phyloP scores from a whole-genome alignment of 345 rosid genomes.

The Citropsis articulata region DNA sequence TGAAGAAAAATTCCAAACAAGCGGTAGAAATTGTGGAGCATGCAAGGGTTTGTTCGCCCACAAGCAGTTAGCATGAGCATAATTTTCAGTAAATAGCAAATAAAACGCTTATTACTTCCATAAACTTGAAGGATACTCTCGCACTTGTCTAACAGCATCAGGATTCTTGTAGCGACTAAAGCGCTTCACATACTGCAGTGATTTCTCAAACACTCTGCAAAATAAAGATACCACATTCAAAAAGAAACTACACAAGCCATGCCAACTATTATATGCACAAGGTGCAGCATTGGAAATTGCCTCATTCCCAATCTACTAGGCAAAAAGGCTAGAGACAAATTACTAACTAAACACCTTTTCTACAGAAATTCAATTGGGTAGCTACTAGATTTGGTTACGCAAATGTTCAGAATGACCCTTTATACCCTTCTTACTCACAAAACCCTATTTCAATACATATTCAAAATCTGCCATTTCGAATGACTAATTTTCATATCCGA shows the following conservation, averaged over 20 bases:
- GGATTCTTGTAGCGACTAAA: slow-evolving; percentile 98
- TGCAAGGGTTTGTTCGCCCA: background rate
- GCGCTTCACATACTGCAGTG: slow-evolving; percentile 95
- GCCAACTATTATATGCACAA: background rate
- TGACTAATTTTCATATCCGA: background rate
- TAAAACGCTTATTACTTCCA: background rate
- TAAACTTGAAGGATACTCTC: slow-evolving; percentile 77
- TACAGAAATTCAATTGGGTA: background rate
- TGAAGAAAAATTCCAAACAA: background rate
- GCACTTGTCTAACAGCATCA: slow-evolving; percentile 96
- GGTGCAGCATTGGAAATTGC: no score
- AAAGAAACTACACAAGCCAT: background rate
- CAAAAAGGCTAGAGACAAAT: background rate
- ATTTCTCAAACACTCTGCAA: slow-evolving; percentile 94
- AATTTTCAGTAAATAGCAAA: background rate
- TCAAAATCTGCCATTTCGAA: background rate
- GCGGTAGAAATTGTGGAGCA: background rate
- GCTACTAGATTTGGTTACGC: background rate
- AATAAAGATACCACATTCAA: background rate
- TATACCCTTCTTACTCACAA: background rate
- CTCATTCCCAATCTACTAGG: no score
- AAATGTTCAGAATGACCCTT: background rate
- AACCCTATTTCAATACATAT: background rate
- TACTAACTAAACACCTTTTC: background rate
- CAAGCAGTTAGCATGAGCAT: background rate